Evolutionary conservation across 2,329 filamentous ascomycete species (phyloP).

Genomic region (Pseudocercospora macadamiae): DNA sequence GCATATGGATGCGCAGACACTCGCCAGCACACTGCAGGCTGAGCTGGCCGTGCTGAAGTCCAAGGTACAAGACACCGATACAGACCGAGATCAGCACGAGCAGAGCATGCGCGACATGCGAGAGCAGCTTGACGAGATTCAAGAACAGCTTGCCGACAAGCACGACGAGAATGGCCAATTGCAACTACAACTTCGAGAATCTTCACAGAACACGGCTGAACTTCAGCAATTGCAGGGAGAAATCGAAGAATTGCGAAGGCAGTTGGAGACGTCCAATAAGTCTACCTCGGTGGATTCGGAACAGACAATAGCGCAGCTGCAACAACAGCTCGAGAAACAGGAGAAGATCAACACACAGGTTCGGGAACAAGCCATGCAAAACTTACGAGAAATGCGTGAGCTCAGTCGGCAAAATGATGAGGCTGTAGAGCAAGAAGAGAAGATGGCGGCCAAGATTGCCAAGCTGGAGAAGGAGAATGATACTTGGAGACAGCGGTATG

Average conservation of each 20-base stretch:
- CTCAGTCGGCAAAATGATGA: conserved; percentile 79
- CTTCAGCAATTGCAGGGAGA: conserved; percentile 32
- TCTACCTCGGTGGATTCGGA: conserved; percentile 64
- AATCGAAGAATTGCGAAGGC: conserved; percentile 20
- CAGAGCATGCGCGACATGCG: conserved; percentile 28
- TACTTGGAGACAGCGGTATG: conserved; percentile 89
- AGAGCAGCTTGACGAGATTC: conserved; percentile 27
- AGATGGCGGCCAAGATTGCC: conserved; percentile 73
- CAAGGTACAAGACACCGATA: conserved; percentile 28
- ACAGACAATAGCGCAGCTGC: conserved; percentile 60
- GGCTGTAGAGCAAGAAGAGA: conserved; percentile 79
- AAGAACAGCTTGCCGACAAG: conserved; percentile 52
- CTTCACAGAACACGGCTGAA: conserved; percentile 42
- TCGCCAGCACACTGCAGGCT: conserved; percentile 78
- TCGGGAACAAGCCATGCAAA: conserved; percentile 77
- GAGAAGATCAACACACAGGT: conserved; percentile 85
- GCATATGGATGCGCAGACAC: conserved; percentile 53
- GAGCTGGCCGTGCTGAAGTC: conserved; percentile 75
- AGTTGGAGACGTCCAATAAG: no score
- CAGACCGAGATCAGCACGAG: conserved; percentile 29
- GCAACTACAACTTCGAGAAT: conserved; percentile 44
- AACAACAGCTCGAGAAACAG: conserved; percentile 72
- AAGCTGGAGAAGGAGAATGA: conserved; percentile 80
- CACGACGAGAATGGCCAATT: conserved; percentile 49
- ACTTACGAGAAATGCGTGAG: conserved; percentile 84